These are phyloP conservation scores for Tetraselmis striata DNA, from an alignment of 139 green algal genomes.

Conservation along the genomic window DNA sequence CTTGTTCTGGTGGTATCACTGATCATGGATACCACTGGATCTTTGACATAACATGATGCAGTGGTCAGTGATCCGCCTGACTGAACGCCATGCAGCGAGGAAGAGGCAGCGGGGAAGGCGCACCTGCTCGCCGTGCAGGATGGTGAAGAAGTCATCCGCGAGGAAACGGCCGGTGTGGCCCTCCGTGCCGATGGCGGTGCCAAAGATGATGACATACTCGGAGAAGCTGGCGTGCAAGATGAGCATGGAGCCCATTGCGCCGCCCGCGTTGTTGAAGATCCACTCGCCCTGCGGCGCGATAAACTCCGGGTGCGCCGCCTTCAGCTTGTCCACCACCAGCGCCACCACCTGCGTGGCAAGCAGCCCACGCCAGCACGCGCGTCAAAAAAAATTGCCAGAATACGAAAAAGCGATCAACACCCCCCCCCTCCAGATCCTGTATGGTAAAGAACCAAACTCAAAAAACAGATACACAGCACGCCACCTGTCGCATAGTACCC, in stretches of 20 bases:
- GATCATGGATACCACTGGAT: too few species aligned
- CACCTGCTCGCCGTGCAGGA: constrained; percentile 7
- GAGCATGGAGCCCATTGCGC: constrained; percentile 7
- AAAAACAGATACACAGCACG: too few species aligned
- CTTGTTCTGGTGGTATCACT: too few species aligned
- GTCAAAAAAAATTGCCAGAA: too few species aligned
- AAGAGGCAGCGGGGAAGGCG: not conserved
- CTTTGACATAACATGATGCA: too few species aligned
- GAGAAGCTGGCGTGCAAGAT: constrained; percentile 8
- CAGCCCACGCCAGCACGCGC: not conserved
- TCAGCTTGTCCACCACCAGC: not conserved
- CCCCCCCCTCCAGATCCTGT: too few species aligned
- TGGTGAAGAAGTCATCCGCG: constrained; percentile 13
- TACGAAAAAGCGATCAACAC: too few species aligned
- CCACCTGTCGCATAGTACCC: too few species aligned
- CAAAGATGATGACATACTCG: constrained; percentile 15
- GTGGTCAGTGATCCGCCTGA: too few species aligned
- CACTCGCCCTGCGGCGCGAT: not conserved
- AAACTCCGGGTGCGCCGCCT: constrained; percentile 1
- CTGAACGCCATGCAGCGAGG: too few species aligned
- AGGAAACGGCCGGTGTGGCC: constrained; percentile 10
- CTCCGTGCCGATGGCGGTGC: constrained; percentile 8
- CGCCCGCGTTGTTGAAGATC: constrained; percentile 11
- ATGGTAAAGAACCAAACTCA: too few species aligned
- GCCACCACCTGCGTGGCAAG: not conserved